Base-by-base conservation (phyloP, 2,329 filamentous ascomycete genomes). In the Basipetospora chlamydospora region DNA sequence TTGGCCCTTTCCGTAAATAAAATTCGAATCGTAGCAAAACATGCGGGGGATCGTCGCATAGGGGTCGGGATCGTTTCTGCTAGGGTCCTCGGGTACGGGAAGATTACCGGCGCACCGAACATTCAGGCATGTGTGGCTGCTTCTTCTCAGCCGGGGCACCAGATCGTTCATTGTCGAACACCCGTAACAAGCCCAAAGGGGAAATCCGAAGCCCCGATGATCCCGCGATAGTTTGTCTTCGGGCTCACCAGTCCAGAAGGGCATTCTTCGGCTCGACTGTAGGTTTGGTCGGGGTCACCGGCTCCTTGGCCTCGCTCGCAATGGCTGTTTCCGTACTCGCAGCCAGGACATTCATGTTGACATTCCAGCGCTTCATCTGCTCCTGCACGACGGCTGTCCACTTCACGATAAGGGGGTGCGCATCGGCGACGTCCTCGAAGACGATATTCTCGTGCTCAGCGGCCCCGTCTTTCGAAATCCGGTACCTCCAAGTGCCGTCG, bases 401-500 rank as follows among this genome's bases (percentile, higher is more conserved):
- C 51, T 66, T 75, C 40, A 46, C 54, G 26, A 86, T 51, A 34
- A 84, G 44, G 26, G 82, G 82, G 55, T 87, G 82, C 18, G 71
- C 67, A 26, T 59, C 61, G 1, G 78, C 80, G 31, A 86, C 70
- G 49, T 78, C 67, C 26, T 61, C 53, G 45, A 80, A 77, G 3
- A 73, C 55, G 2, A 69, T 54, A 6, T 66, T 64, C 31, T 46
- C 52, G 5, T 56, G 53, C 6, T 53, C 59, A 5, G 53, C 49
- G 6, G 40, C 41, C 15, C 41, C 33, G 35, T 43, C 3, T 34
- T 10, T n/a, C 39, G 11, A 6, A 21, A 81, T 67, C 1, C 67
- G 58, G 52, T 70, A 88, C 46, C 59, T 74, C 79, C 80, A 86
- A 26, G 76, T 71, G 1, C 81, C 82, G 49, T 84, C 78, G 9